Evolutionary conservation across 768 basidiomycete genomes (phyloP).

Genomic region (Russula compacta): DNA sequence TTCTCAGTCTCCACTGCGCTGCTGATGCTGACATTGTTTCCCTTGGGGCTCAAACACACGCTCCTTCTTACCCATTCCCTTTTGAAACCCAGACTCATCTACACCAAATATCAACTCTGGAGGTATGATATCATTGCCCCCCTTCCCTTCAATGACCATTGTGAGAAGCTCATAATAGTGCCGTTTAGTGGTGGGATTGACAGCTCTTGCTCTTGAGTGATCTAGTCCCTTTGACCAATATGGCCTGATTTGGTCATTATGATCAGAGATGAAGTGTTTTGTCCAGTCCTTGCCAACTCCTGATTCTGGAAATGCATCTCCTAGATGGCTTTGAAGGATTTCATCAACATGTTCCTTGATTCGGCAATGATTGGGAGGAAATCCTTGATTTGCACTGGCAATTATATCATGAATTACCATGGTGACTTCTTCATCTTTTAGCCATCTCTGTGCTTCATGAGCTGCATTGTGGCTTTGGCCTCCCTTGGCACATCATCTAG

Average conservation of each 20-base stretch:
- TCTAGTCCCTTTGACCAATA: constrained; percentile 31
- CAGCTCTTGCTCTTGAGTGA: constrained; percentile 27
- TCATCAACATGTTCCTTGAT: constrained; percentile 30
- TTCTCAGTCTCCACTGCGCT: constrained; percentile 27
- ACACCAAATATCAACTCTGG: constrained; percentile 27
- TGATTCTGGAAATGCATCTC: constrained; percentile 2
- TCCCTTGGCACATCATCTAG: no score
- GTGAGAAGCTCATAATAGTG: constrained; percentile 31
- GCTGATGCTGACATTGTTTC: constrained; percentile 28
- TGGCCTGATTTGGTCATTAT: constrained; percentile 25
- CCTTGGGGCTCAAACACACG: constrained; percentile 26
- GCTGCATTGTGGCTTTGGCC: no score
- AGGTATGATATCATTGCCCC: constrained; percentile 17
- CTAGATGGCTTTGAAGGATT: constrained; percentile 7
- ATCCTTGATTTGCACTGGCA: neutral
- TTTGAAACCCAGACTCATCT: constrained; percentile 31
- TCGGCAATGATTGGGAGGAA: neutral
- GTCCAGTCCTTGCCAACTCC: constrained; percentile 34
- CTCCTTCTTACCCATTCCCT: constrained; percentile 23
- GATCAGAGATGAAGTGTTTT: constrained; percentile 22
- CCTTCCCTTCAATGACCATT: constrained; percentile 26
- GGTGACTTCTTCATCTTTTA: neutral
- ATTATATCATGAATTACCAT: neutral
- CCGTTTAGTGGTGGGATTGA: constrained; percentile 30
- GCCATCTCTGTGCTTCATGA: neutral